Percentiles rank a stretch among this genome's conserved stretches.
Conservation (phyloP, 2,329 filamentous ascomycete species). For the Fusarium concolor region DNA sequence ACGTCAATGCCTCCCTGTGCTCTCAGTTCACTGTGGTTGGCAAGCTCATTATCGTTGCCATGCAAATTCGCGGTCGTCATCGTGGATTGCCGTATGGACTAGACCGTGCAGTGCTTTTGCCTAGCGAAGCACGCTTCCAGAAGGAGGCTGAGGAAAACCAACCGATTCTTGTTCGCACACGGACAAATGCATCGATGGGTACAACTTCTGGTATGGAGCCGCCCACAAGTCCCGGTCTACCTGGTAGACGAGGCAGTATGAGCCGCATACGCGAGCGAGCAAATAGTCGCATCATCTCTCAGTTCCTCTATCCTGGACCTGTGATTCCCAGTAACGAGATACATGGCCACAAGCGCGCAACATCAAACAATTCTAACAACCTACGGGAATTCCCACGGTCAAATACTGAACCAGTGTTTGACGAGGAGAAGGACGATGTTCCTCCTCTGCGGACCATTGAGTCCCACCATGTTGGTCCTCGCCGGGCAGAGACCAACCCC, state of each 20-base stretch:
- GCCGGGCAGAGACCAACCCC: slow-evolving; percentile 45
- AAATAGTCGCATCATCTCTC: slow-evolving; percentile 58
- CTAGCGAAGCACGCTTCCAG: slow-evolving; percentile 66
- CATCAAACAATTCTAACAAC: slow-evolving; percentile 47
- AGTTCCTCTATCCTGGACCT: slow-evolving; percentile 63
- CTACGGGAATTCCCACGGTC: slow-evolving; percentile 40
- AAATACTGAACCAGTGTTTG: slow-evolving; percentile 45
- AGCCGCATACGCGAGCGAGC: slow-evolving; percentile 53
- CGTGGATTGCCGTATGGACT: slow-evolving; percentile 76
- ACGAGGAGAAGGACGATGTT: slow-evolving; percentile 46
- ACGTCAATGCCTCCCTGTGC: slow-evolving; percentile 82
- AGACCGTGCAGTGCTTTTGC: slow-evolving; percentile 70
- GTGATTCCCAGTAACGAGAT: slow-evolving; percentile 49
- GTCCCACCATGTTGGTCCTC: slow-evolving; percentile 43
- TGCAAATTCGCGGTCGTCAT: slow-evolving; percentile 77
- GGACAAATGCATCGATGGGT: slow-evolving; percentile 51
- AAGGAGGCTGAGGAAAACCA: slow-evolving; percentile 64
- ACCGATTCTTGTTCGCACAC: slow-evolving; percentile 52
- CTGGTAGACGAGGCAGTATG: slow-evolving; percentile 52
- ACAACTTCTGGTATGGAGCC: slow-evolving; percentile 46
- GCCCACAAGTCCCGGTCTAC: slow-evolving; percentile 38
- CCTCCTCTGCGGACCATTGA: slow-evolving; percentile 43
- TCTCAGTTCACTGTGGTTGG: slow-evolving; percentile 81
- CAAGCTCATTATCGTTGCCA: slow-evolving; percentile 75
- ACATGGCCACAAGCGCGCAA: slow-evolving; percentile 45